Evolutionary conservation across 2,329 filamentous ascomycete species (phyloP).

Genomic region (Sporothrix inflata): DNA sequence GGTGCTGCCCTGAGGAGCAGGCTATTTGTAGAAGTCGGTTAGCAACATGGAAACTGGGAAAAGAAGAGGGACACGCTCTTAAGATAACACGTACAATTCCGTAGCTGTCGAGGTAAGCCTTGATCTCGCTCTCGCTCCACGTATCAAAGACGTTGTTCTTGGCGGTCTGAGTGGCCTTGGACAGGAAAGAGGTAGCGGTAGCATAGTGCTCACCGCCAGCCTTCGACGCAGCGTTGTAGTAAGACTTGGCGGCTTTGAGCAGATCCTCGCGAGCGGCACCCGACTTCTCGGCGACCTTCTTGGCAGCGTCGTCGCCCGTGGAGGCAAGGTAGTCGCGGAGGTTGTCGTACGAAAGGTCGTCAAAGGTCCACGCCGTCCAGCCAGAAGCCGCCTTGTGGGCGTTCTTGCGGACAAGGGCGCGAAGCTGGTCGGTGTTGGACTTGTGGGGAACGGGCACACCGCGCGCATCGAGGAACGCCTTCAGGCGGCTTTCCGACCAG

Average conservation of each 20-base stretch:
- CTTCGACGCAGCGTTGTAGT: slow-evolving; percentile 62
- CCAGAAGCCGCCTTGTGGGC: slow-evolving; percentile 69
- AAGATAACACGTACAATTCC: slow-evolving; percentile 57
- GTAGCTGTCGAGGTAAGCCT: slow-evolving; percentile 78
- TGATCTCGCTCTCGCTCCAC: slow-evolving; percentile 75
- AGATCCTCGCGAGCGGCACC: slow-evolving; percentile 74
- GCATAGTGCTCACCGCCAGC: slow-evolving; percentile 63
- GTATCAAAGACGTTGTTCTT: slow-evolving; percentile 71
- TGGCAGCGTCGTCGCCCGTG: slow-evolving; percentile 58
- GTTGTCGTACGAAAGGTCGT: slow-evolving; percentile 74
- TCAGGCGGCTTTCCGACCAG: slow-evolving; percentile 78
- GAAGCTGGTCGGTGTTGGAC: slow-evolving; percentile 71
- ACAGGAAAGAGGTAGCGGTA: slow-evolving; percentile 71
- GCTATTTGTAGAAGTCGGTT: slow-evolving; percentile 35
- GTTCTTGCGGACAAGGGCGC: slow-evolving; percentile 74
- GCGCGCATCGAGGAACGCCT: slow-evolving; percentile 76
- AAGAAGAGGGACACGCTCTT: slow-evolving; percentile 35
- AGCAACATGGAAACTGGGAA: slow-evolving; percentile 36
- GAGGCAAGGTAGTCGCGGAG: slow-evolving; percentile 62
- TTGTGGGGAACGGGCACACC: slow-evolving; percentile 74
- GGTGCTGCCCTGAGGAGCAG: slow-evolving; percentile 67
- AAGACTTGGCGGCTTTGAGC: slow-evolving; percentile 64
- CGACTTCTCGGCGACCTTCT: slow-evolving; percentile 64
- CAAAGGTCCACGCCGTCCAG: slow-evolving; percentile 77
- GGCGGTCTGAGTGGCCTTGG: slow-evolving; percentile 65